Base-by-base conservation (phyloP, 2,329 filamentous ascomycete species). In the Penicillium decumbens region DNA sequence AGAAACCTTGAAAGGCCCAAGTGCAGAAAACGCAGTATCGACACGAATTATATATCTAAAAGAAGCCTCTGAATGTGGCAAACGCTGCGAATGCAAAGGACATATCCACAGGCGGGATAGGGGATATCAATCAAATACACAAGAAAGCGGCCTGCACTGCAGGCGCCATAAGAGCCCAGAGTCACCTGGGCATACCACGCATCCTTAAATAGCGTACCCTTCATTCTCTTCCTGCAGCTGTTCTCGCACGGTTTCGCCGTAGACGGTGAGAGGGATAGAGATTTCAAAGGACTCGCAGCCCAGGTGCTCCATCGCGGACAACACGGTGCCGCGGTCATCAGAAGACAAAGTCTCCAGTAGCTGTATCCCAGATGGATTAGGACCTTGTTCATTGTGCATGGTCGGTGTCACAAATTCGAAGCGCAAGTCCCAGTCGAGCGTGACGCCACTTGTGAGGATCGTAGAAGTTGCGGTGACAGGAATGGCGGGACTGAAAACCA, bases 221-320 rank as follows among this genome's bases (percentile, higher is more conserved):
- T 72, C 62, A 28, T 66, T 64, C 48, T 73, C 71, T 53, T 73
- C 71, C 1, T 65, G 63, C 20, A 66, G 46, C 18, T 61, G 66
- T 48, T 73, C 73, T 24, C 75, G 73, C 27, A 77, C 73, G 4
- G 76, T 73, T 53, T 79, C 78, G 4, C 80, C 80, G 60, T 95
- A 95, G 8, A 96, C 87, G 43, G 83, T 82, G 56, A 96, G 74
- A 24, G 90, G 90, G 40, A 95, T 89, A 29, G 84, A 82, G 40
- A 95, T 87, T 69, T 95, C 90, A 70, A 95, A 95, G 61, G 88
- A 95, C 74, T 95, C 90, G 61, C 89, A 92, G 7, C 84, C 79
- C 44, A 95, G 63, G 55, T 83, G 83, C 72, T 95, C 88, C 43
- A 86, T 81, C 0, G 88, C 88, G 13, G 89, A 88, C 44, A 91